A percentile compares a stretch with the other conserved stretches of the same genome.
These are phyloP conservation scores for Grosmannia penicillata DNA, from an alignment of 2,329 filamentous ascomycete genomes.

Conservation along the genomic window DNA sequence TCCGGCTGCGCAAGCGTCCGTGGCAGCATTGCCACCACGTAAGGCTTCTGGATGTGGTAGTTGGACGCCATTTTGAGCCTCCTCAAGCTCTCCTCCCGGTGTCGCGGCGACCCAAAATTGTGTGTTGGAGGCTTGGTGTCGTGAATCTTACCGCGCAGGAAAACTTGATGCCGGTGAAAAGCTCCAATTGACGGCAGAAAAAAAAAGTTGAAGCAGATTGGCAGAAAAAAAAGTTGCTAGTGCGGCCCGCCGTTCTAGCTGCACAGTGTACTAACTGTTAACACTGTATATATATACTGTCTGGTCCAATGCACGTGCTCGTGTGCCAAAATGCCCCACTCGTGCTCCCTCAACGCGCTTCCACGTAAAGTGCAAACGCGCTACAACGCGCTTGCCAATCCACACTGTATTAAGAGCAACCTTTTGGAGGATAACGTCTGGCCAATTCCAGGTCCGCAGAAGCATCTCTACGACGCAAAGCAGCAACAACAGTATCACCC, in stretches of 20 bases:
- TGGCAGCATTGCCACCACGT: constrained; percentile 44
- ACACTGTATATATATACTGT: constrained; percentile 3
- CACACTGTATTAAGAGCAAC: too few species aligned
- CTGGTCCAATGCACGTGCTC: neutral
- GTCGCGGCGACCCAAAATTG: too few species aligned
- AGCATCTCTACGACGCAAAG: too few species aligned
- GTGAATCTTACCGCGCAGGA: neutral
- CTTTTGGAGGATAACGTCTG: too few species aligned
- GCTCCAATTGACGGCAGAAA: constrained; percentile 11
- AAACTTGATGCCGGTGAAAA: constrained; percentile 2
- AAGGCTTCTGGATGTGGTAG: constrained; percentile 50
- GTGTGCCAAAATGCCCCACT: too few species aligned
- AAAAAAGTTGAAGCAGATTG: constrained; percentile 7
- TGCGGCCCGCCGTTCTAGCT: neutral
- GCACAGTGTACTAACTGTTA: neutral
- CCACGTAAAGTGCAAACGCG: neutral
- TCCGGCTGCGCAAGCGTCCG: constrained; percentile 37
- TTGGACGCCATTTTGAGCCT: constrained; percentile 41
- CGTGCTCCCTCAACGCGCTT: too few species aligned
- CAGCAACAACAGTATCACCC: too few species aligned
- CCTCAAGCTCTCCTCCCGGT: too few species aligned
- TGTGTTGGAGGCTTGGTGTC: too few species aligned
- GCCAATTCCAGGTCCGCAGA: too few species aligned
- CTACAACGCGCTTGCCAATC: neutral
- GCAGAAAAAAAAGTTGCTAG: constrained; percentile 8